These are phyloP conservation scores for Ormosia semicastrata DNA, from an alignment of 306 rosid genomes.

Conservation along the genomic window DNA sequence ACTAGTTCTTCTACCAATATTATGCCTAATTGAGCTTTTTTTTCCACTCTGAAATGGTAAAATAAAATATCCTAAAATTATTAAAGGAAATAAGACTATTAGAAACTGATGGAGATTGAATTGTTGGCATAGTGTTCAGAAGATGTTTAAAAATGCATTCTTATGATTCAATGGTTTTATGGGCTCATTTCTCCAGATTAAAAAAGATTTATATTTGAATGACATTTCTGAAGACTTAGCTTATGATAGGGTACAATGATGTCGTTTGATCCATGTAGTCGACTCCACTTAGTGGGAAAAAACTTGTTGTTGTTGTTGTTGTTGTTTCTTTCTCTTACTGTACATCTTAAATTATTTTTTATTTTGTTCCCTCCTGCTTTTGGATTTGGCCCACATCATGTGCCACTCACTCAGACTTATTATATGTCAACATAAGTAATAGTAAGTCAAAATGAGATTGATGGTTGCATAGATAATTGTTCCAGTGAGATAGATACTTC, in stretches of 20 bases:
- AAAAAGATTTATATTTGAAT: too few species aligned
- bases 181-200: slow-evolving; percentile 9
- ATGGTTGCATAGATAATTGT: neutral
- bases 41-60: neutral
- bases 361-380: slow-evolving; percentile 14
- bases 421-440: neutral
- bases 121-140: neutral
- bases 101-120: neutral
- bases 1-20: neutral
- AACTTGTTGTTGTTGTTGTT: too few species aligned
- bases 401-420: slow-evolving; percentile 1
- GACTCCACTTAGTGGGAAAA: too few species aligned
- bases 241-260: too few species aligned
- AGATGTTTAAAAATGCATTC: neutral
- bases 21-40: neutral
- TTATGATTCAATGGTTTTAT: neutral
- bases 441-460: slow-evolving; percentile 16
- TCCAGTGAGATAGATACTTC: neutral
- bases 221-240: too few species aligned
- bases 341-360: slow-evolving; percentile 14
- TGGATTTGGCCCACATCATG: slow-evolving; percentile 37
- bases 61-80: neutral
- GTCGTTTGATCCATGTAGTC: too few species aligned
- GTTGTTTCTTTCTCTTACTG: too few species aligned
- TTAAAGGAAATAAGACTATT: neutral